Evolutionary conservation across 2,329 filamentous ascomycete genomes (phyloP), one percentile per base, ranked within the genome.

Genomic region (Claviceps quebecensis): DNA sequence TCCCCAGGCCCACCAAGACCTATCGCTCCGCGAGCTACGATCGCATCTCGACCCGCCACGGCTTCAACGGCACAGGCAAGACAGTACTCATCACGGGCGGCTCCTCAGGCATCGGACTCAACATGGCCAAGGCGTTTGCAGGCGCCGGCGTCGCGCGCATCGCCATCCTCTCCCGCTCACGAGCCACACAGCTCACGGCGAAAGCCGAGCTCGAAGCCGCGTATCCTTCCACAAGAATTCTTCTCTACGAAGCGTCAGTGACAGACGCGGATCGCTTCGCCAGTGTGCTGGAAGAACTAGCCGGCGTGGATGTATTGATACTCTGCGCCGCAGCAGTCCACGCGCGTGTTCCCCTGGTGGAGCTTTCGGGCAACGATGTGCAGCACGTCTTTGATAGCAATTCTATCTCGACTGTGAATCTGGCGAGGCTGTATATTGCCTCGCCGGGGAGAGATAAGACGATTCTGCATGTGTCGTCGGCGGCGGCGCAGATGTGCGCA

Each of bases 1-100:
- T 46, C 23, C 48, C 48, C 8, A 17, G 48, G 11, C 48, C 48
- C n/a, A 50, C 48, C 26, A 36, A 45, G 40, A 44, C 19, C 11
- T 50, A 50, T 5, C 48, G 22, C 39, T 22, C 37, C 5, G 11
- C 48, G 9, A 45, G 19, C n/a, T 50, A 50, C 29, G 48, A 45
- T 8, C 48, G 48, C 39, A 50, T 50, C n/a, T 50, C 48, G 17
- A n/a, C 17, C n/a, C 19, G 17, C 17, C 38, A 50, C 22, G 48
- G 48, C 39, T 50, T 50, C 40, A 16, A 22, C 22, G 48, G 48
- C n/a, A 29, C 5, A 7, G 48, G 48, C 5, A 50, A 50, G 13
- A 50, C 48, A 8, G 23, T 45, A 0, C 29, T 50, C 6, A 50
- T 50, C 48, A 50, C 48, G 2, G 48, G 48, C 29, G 48, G 48